Conservation (phyloP, 2,329 filamentous ascomycete species). For the Paramyrothecium roridum region DNA sequence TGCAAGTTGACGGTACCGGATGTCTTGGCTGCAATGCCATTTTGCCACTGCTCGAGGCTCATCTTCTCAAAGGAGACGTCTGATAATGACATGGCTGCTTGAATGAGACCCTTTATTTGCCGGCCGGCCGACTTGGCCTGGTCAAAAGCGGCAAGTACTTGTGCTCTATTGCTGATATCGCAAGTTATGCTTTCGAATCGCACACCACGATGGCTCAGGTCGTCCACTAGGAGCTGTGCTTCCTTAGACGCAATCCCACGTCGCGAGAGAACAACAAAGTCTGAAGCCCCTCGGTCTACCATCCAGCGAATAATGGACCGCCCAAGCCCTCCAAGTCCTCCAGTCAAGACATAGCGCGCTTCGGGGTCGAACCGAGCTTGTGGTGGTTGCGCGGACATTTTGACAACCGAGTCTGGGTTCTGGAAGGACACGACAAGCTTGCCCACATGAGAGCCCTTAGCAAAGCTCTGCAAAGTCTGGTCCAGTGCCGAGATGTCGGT, state of each 20-base stretch:
- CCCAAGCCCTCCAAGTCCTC: conserved; percentile 13
- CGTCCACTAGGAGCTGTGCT: background rate
- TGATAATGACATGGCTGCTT: background rate
- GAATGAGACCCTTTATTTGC: background rate
- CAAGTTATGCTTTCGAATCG: background rate
- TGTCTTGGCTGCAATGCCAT: conserved; percentile 17
- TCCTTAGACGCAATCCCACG: background rate
- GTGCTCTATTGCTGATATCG: background rate
- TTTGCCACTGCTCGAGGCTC: conserved; percentile 10
- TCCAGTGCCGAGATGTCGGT: conserved; percentile 23
- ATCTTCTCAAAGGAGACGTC: conserved; percentile 10
- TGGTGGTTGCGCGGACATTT: background rate
- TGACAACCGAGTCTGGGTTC: conserved; percentile 4
- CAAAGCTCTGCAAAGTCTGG: conserved; percentile 13
- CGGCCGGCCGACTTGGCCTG: background rate
- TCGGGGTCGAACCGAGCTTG: conserved; percentile 12
- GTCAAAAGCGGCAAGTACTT: background rate
- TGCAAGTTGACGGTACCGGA: conserved; percentile 18
- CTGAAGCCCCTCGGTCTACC: conserved; percentile 14
- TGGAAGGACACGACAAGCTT: conserved; percentile 17
- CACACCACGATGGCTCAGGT: background rate
- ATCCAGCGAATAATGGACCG: conserved; percentile 15
- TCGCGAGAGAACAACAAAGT: conserved; percentile 16
- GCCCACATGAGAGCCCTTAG: conserved; percentile 15
- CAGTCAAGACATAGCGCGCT: conserved; percentile 15